Conservation (phyloP, 2,329 filamentous ascomycete species). For the Myriosclerotinia scirpicola region DNA sequence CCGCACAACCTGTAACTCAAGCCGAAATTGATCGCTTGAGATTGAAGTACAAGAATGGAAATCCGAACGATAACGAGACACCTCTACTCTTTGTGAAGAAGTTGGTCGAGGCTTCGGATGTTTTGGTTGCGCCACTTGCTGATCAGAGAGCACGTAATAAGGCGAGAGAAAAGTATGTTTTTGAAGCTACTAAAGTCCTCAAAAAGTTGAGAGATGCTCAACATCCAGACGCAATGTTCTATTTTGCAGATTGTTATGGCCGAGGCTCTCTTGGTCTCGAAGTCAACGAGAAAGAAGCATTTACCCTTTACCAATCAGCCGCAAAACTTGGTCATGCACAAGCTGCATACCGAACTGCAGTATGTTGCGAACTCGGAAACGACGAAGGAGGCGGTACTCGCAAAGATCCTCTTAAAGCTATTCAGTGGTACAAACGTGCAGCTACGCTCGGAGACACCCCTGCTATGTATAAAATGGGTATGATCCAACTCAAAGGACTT, state of each 20-base stretch:
- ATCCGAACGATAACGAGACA: conserved; percentile 69
- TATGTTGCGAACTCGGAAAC: conserved; percentile 94
- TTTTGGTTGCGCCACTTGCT: conserved; percentile 63
- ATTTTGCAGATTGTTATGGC: conserved; percentile 85
- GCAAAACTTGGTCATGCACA: conserved; percentile 85
- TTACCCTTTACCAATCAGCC: conserved; percentile 87
- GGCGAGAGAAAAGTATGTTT: conserved; percentile 76
- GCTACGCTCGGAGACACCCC: conserved; percentile 86
- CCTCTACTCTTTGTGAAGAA: conserved; percentile 78
- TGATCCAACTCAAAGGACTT: conserved; percentile 90
- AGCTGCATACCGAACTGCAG: conserved; percentile 89
- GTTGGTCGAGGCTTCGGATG: conserved; percentile 78
- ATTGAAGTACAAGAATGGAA: conserved; percentile 65
- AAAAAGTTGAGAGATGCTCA: conserved; percentile 79
- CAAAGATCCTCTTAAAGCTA: conserved; percentile 87
- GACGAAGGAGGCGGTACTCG: conserved; percentile 93
- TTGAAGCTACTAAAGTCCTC: conserved; percentile 85
- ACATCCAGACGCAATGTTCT: conserved; percentile 88
- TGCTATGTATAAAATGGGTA: conserved; percentile 98
- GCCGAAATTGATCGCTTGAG: conserved; percentile 74
- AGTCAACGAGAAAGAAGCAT: conserved; percentile 87
- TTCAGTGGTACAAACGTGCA: conserved; percentile 97
- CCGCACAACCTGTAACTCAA: conserved; percentile 58
- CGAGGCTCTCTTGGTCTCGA: conserved; percentile 76
- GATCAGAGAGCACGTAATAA: conserved; percentile 74